Conservation (phyloP, 129 eudicot species). For the Pulicaria dysenterica region DNA sequence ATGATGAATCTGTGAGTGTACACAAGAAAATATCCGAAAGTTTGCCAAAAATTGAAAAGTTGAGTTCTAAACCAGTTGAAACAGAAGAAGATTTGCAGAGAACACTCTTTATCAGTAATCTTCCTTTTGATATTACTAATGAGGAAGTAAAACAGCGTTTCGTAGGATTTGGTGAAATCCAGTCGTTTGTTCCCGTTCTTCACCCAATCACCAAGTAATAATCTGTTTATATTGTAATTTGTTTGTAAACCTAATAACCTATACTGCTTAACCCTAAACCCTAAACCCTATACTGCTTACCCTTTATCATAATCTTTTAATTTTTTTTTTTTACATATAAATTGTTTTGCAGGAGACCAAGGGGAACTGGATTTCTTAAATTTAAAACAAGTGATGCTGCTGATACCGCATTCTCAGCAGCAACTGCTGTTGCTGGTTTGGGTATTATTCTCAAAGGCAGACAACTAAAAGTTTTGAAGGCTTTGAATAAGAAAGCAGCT, state of each 20-base stretch:
- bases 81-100: conserved; percentile 65
- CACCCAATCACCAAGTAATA: conserved; percentile 81
- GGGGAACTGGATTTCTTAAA: conserved; percentile 93
- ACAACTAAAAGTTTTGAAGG: conserved; percentile 78
- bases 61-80: conserved; percentile 32
- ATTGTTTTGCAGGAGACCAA: conserved; percentile 72
- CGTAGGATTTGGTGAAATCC: conserved; percentile 78
- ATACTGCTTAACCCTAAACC: no score
- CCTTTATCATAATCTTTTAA: background rate
- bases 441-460: conserved; percentile 87
- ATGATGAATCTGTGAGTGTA: conserved; percentile 28
- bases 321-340: background rate
- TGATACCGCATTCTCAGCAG: conserved; percentile 75
- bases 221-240: conserved; percentile 10
- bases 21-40: conserved; percentile 31
- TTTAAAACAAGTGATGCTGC: conserved; percentile 70
- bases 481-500: conserved; percentile 88
- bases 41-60: conserved; percentile 31
- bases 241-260: background rate
- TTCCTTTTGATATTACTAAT: conserved; percentile 72
- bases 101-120: conserved; percentile 76
- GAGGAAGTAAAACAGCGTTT: conserved; percentile 92
- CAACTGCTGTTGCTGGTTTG: conserved; percentile 63
- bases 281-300: no score
- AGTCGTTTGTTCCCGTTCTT: conserved; percentile 82